These are phyloP conservation scores for Fusarium sp. DNA, from an alignment of 2,329 filamentous ascomycete species.

Conservation along the genomic window DNA sequence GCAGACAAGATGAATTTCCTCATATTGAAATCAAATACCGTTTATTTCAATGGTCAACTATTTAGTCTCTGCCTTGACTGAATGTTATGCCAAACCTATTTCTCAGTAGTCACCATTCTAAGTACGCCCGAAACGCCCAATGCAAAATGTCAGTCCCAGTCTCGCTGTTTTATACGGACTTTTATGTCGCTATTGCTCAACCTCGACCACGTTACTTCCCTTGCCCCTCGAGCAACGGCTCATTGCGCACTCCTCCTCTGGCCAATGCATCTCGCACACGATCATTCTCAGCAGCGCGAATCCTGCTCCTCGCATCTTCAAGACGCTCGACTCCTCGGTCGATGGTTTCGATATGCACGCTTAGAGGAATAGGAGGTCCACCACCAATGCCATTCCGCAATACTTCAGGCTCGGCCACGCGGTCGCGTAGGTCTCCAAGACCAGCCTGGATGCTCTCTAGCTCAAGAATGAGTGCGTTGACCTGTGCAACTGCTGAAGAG, in stretches of 20 bases:
- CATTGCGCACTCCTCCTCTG: constrained; percentile 57
- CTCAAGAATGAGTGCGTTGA: constrained; percentile 77
- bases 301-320: constrained; percentile 71
- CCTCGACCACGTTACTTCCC: constrained; percentile 2
- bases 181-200: not conserved
- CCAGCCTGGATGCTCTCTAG: constrained; percentile 78
- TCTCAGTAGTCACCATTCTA: constrained; percentile 8
- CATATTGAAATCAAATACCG: not conserved
- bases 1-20: too few relatives aligned
- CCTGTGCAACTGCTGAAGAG: constrained; percentile 72
- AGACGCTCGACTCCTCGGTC: constrained; percentile 78
- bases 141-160: not conserved
- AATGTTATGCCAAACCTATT: not conserved
- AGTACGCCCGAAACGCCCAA: constrained; percentile 27
- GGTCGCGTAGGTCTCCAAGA: constrained; percentile 77
- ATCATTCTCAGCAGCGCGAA: constrained; percentile 70
- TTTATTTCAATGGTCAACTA: not conserved
- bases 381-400: constrained; percentile 58
- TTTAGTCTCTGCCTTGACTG: too few relatives aligned
- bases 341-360: constrained; percentile 81
- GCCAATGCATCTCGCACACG: constrained; percentile 65
- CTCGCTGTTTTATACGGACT: not conserved
- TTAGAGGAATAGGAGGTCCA: constrained; percentile 66
- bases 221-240: constrained; percentile 56
- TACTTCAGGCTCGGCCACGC: constrained; percentile 75